A percentile compares a stretch with the other conserved stretches of the same genome.
These are phyloP conservation scores for Myrica gale DNA, from an alignment of 306 rosid genomes.

Conservation along the genomic window DNA sequence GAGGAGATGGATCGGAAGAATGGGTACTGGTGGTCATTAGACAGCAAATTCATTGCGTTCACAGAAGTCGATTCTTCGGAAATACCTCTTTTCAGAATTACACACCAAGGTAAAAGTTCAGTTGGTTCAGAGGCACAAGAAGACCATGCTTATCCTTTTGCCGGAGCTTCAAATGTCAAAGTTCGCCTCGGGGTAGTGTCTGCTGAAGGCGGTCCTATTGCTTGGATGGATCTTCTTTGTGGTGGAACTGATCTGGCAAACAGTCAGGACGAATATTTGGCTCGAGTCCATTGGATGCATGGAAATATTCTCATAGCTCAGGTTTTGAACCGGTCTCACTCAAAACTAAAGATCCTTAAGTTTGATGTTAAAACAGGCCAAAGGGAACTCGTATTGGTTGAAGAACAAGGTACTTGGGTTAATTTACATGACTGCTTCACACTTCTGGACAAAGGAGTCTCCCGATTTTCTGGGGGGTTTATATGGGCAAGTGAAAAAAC, in stretches of 20 bases:
- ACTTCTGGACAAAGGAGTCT: slow-evolving; percentile 68
- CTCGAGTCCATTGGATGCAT: slow-evolving; percentile 90
- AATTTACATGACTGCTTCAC: slow-evolving; percentile 88
- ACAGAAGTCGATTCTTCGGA: slow-evolving; percentile 91
- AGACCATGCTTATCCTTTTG: slow-evolving; percentile 95
- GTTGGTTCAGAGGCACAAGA: slow-evolving; percentile 89
- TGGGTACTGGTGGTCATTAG: slow-evolving; percentile 98
- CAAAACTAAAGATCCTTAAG: slow-evolving; percentile 63
- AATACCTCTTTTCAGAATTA: slow-evolving; percentile 84
- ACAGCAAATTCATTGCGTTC: slow-evolving; percentile 82
- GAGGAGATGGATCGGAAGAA: slow-evolving; percentile 97
- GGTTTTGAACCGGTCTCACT: slow-evolving; percentile 79
- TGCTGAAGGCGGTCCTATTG: slow-evolving; percentile 57
- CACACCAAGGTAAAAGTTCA: slow-evolving; percentile 88
- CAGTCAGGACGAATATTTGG: slow-evolving; percentile 78
- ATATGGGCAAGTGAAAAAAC: slow-evolving; percentile 97
- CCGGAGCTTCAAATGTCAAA: slow-evolving; percentile 87
- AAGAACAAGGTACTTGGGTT: slow-evolving; percentile 74
- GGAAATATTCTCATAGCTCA: slow-evolving; percentile 77
- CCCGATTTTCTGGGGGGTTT: slow-evolving; percentile 73
- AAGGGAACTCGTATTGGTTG: slow-evolving; percentile 58
- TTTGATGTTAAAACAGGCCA: slow-evolving; percentile 74
- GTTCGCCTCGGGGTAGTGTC: slow-evolving; percentile 87
- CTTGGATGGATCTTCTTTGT: slow-evolving; percentile 94
- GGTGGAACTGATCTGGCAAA: slow-evolving; percentile 51